These are phyloP conservation scores for Colletotrichum kahawae DNA, from an alignment of 2,329 filamentous ascomycete genomes.

Conservation along the genomic window DNA sequence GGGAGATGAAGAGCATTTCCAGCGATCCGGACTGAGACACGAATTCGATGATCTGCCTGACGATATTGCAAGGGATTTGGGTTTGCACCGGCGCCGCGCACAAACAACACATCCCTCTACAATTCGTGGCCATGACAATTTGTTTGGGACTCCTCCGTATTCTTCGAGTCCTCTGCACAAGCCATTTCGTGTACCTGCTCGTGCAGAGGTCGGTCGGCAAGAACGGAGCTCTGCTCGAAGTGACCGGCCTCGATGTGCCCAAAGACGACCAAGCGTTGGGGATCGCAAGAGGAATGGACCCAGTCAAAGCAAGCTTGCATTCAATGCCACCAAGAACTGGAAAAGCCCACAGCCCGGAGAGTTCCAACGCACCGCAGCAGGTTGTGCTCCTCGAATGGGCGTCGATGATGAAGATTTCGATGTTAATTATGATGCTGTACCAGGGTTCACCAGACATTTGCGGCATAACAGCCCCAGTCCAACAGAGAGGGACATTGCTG, in stretches of 20 bases:
- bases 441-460: background rate
- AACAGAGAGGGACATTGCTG: background rate
- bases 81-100: background rate
- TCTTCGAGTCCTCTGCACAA: slow-evolving; percentile 6
- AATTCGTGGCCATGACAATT: background rate
- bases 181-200: background rate
- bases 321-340: background rate
- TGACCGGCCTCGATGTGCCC: background rate
- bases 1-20: slow-evolving; percentile 6
- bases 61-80: background rate
- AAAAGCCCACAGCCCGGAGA: background rate
- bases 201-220: background rate
- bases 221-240: background rate
- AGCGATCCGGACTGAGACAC: background rate
- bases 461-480: background rate
- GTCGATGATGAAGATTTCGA: background rate
- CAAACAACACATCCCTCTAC: background rate
- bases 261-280: background rate
- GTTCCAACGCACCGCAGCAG: background rate
- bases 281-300: background rate
- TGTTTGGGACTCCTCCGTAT: slow-evolving; percentile 1
- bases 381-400: background rate
- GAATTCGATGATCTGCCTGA: background rate
- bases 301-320: background rate
- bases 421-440: background rate